Base-by-base conservation (phyloP, 2,329 filamentous ascomycete species). In the Penicillium vulpinum region DNA sequence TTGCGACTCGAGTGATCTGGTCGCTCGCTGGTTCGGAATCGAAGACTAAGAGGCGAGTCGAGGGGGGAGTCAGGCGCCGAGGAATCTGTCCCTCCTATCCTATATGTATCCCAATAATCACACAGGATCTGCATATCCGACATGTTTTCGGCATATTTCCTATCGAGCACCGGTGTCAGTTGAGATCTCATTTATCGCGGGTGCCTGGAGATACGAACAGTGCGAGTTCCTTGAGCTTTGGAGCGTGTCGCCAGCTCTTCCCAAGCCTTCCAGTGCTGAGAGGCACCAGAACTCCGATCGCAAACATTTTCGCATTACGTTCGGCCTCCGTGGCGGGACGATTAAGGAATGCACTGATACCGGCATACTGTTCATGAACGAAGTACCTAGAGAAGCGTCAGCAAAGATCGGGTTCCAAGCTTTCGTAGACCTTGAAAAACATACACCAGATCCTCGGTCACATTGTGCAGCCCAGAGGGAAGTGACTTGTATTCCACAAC, bases 401-500 rank as follows among this genome's bases (percentile, higher is more conserved):
- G 62, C 43, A 38, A 35, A n/a, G 22, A 9, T 45, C 5, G 18
- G 16, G 36, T 16, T 15, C 18, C 15, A 21, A 41, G 35, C 24
- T 33, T 39, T 43, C n/a, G 8, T 21, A 22, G 6, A 38, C 2
- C 13, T 13, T 22, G 2, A 33, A 8, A 11, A 26, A 61, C 71
- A 51, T 77, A 84, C 75, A 89, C 81, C 50, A 97, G 81, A 74
- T 99, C 94, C 63, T 92, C 86, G 31, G 88, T 81, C 21, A 97
- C 91, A 56, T 91, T 89, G 76, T 99, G 94, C 48, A 97, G 77
- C 24, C 94, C 94, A 0, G 93, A 97, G 2, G 94, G 94, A 45
- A 99, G 83, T 60, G 91, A 95, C 77, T 97, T 97, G 83, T 92
- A 99, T 77, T 99, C 94, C 68, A 97, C 91, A 24, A 89, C 86